Percentiles rank a stretch among this genome's conserved stretches.
Conservation (phyloP, 2,329 filamentous ascomycete species). For the Neoarthrinium moseri region DNA sequence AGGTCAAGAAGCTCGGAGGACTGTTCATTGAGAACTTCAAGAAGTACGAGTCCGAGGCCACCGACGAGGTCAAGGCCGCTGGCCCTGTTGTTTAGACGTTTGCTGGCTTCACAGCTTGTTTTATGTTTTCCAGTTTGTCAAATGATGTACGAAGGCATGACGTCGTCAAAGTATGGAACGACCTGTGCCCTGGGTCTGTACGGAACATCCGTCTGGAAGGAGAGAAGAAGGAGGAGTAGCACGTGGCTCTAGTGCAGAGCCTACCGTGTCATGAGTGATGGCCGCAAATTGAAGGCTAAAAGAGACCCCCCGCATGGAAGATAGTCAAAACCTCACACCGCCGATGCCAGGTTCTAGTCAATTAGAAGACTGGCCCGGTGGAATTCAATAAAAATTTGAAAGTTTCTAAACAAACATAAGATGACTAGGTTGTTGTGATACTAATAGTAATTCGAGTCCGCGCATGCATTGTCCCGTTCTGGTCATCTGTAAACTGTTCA, state of each 20-base stretch:
- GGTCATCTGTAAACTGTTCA: too few species aligned
- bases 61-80: slow-evolving; percentile 72
- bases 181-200: background rate
- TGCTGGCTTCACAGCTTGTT: slow-evolving; percentile 1
- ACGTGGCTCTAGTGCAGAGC: slow-evolving; percentile 11
- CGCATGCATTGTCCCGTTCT: too few species aligned
- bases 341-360: too few species aligned
- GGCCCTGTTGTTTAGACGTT: slow-evolving; percentile 43
- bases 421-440: too few species aligned
- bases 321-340: too few species aligned
- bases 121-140: background rate
- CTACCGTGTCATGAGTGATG: background rate
- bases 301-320: too few species aligned
- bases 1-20: slow-evolving; percentile 85
- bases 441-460: too few species aligned
- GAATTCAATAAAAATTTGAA: too few species aligned
- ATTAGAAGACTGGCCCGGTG: too few species aligned
- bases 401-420: too few species aligned
- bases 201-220: background rate
- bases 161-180: background rate
- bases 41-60: slow-evolving; percentile 87
- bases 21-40: slow-evolving; percentile 97
- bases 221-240: background rate
- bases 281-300: too few species aligned
- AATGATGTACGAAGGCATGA: background rate